Evolutionary conservation across 1,284 basidiomycete species (phyloP).

Genomic region (Boletus nobilissimus): DNA sequence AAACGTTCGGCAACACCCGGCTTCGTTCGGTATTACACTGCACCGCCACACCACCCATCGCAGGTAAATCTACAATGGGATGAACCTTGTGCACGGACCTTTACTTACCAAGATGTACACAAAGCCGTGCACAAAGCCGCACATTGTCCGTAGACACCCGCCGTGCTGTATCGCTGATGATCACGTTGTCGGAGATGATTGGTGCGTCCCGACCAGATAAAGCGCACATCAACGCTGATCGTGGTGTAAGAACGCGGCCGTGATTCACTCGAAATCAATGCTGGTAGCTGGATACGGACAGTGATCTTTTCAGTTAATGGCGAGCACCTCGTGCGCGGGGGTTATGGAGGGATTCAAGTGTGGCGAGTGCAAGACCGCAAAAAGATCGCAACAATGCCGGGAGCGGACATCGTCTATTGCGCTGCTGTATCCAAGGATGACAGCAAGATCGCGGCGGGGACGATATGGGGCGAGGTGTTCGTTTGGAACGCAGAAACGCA

Average conservation of each 20-base stretch:
- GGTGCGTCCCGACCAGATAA: background rate
- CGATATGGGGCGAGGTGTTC: background rate
- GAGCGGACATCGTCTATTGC: background rate
- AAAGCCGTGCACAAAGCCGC: no score
- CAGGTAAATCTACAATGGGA: no score
- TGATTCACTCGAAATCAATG: background rate
- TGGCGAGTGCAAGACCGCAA: background rate
- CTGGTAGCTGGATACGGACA: background rate
- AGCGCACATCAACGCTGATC: background rate
- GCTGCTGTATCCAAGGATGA: background rate
- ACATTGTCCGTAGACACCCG: no score
- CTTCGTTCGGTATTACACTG: no score
- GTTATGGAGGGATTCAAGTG: background rate
- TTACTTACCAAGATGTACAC: no score
- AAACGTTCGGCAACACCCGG: no score
- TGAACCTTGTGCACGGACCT: no score
- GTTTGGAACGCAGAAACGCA: no score
- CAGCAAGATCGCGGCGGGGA: background rate
- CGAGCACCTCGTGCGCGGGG: background rate
- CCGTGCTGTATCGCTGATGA: background rate
- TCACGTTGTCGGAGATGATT: no score
- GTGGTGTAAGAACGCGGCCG: background rate
- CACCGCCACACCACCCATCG: no score
- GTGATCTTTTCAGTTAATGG: background rate
- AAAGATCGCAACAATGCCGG: background rate